Evolutionary conservation across 768 basidiomycete genomes (phyloP).

Genomic region (Tylopilus sp.): DNA sequence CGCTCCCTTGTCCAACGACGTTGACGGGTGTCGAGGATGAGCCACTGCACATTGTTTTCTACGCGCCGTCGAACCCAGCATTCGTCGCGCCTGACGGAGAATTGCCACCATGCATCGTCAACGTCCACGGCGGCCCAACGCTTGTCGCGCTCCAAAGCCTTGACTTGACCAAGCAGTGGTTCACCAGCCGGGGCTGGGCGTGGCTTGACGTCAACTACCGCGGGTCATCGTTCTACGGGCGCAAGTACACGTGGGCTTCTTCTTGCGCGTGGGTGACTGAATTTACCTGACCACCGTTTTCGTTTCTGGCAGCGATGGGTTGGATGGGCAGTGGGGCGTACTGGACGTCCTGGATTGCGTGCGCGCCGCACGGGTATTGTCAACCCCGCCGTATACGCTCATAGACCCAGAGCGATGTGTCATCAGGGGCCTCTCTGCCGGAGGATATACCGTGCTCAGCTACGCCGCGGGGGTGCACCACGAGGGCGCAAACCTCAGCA

Average conservation of each 20-base stretch:
- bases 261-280: background rate
- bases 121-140: constrained; percentile 1
- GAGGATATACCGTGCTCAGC: constrained; percentile 3
- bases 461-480: background rate
- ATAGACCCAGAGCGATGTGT: constrained; percentile 1
- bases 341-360: constrained; percentile 2
- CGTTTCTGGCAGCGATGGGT: background rate
- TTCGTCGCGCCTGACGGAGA: background rate
- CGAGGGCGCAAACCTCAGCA: background rate
- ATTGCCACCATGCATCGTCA: background rate
- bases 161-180: constrained; percentile 3
- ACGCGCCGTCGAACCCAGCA: background rate
- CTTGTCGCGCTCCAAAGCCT: background rate
- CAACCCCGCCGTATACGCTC: background rate
- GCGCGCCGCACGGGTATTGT: background rate
- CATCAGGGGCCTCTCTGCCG: background rate
- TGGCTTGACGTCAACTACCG: constrained; percentile 7
- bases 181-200: constrained; percentile 4
- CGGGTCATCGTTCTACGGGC: constrained; percentile 3
- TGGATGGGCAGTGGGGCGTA: constrained; percentile 1
- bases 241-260: background rate
- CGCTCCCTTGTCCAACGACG: background rate
- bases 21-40: background rate
- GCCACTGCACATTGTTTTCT: background rate
- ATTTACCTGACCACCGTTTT: background rate